These are phyloP conservation scores for Malus domestica DNA, from an alignment of 306 rosid genomes.

Conservation along the genomic window ASM211411v1 NC_041805.1:27528501-27529000, in stretches of 20 bases:
- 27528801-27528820: not conserved
- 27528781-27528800: not conserved
- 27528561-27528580: conserved; percentile 81
- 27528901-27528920: conserved; percentile 79
- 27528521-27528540: conserved; percentile 20
- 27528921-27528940: conserved; percentile 17
- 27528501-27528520: conserved; percentile 66
- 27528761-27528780: conserved; percentile 62
- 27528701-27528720: conserved; percentile 62
- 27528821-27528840: not conserved
- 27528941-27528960: conserved; percentile 75
- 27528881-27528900: conserved; percentile 64
- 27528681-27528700: not conserved
- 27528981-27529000: conserved; percentile 66
- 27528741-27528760: conserved; percentile 70
- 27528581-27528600: conserved; percentile 68
- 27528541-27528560: conserved; percentile 71
- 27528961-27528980: conserved; percentile 76
- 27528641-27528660: not conserved
- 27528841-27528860: conserved; percentile 70
- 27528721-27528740: conserved; percentile 73
- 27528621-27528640: not conserved
- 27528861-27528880: conserved; percentile 63
- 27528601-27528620: conserved; percentile 58
- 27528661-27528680: not conserved